Conservation (phyloP, 768 basidiomycete species). For the Mycena crocata region DNA sequence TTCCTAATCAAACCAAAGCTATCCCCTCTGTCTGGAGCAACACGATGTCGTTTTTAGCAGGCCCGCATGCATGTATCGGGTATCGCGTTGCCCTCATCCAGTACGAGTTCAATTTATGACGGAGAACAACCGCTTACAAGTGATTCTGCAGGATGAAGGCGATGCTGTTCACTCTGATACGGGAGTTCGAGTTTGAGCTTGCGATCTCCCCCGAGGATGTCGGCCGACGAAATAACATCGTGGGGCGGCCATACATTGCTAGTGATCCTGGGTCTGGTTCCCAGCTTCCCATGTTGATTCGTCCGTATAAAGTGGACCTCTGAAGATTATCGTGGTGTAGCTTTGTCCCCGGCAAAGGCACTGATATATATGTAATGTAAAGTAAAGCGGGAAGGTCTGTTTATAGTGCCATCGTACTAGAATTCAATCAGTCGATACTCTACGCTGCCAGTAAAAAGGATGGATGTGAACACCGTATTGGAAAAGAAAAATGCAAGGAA, state of each 20-base stretch:
- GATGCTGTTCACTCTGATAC: conserved; percentile 38
- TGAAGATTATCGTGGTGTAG: too few relatives aligned
- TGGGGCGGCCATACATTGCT: conserved; percentile 29
- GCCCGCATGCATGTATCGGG: conserved; percentile 58
- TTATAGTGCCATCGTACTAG: too few relatives aligned
- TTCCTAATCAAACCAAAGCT: conserved; percentile 40
- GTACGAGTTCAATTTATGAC: too few relatives aligned
- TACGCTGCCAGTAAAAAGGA: too few relatives aligned
- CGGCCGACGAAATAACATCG: conserved; percentile 24
- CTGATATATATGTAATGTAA: too few relatives aligned
- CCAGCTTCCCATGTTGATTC: conserved; percentile 9
- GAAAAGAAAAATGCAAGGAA: too few relatives aligned
- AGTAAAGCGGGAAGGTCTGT: too few relatives aligned
- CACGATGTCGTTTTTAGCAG: conserved; percentile 54
- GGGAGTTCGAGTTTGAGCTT: conserved; percentile 37
- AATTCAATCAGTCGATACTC: too few relatives aligned
- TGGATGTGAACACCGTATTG: too few relatives aligned
- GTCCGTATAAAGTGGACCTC: neutral
- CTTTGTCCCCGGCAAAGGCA: too few relatives aligned
- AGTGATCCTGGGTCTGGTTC: conserved; percentile 22
- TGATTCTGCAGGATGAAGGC: conserved; percentile 37
- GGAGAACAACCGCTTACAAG: conserved; percentile 19
- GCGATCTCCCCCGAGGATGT: conserved; percentile 31
- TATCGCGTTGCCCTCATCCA: conserved; percentile 56
- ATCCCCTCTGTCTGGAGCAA: conserved; percentile 55